These are phyloP conservation scores for Boletus patriciae DNA, from an alignment of 768 basidiomycete species.

Conservation along the genomic window DNA sequence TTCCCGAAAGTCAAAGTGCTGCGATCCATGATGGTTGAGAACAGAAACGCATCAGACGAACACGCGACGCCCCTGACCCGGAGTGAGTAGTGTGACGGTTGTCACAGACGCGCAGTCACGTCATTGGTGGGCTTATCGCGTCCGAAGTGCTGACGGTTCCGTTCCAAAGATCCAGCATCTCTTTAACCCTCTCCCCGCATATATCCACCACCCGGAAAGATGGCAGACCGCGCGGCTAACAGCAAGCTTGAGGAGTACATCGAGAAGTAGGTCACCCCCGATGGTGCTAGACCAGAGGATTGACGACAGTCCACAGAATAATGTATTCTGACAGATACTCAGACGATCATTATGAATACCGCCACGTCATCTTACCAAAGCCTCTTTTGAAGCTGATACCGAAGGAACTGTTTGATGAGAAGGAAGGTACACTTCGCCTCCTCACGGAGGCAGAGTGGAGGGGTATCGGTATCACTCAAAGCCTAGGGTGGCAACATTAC, in stretches of 20 bases:
- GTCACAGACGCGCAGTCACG: slow-evolving; percentile 31
- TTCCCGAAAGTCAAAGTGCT: background rate
- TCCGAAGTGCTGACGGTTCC: background rate
- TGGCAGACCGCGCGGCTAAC: slow-evolving; percentile 40
- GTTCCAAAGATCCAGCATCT: background rate
- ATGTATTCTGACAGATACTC: slow-evolving; percentile 91
- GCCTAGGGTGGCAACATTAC: slow-evolving; percentile 95
- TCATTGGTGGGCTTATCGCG: slow-evolving; percentile 11
- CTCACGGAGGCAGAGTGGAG: slow-evolving; percentile 91
- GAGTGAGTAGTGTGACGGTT: slow-evolving; percentile 17
- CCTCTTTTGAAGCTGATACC: slow-evolving; percentile 92
- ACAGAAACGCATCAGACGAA: slow-evolving; percentile 6
- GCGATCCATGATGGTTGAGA: slow-evolving; percentile 17
- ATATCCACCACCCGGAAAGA: slow-evolving; percentile 14
- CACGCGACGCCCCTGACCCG: background rate
- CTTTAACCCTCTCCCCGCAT: slow-evolving; percentile 6
- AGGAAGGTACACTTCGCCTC: slow-evolving; percentile 77
- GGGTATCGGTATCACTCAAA: slow-evolving; percentile 94
- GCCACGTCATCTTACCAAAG: slow-evolving; percentile 96
- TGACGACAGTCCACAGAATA: slow-evolving; percentile 50
- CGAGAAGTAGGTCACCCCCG: slow-evolving; percentile 55
- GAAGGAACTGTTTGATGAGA: slow-evolving; percentile 76
- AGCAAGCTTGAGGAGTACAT: slow-evolving; percentile 73
- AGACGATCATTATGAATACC: slow-evolving; percentile 92
- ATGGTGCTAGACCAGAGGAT: slow-evolving; percentile 17